Evolutionary conservation across 306 rosid species (phyloP).

Genomic region (Malus sylvestris): DNA sequence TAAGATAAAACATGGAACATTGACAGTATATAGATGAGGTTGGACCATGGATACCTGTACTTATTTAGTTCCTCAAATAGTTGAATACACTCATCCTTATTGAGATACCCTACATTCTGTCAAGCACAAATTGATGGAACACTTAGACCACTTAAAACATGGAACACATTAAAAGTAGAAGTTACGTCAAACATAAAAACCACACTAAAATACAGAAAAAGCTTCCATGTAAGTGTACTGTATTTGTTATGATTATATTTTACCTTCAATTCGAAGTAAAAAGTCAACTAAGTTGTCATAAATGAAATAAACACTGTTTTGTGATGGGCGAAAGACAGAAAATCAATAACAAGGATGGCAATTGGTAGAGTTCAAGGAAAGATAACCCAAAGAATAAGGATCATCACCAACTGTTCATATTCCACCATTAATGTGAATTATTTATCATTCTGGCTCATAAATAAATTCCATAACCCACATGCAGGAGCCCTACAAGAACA

Average conservation of each 20-base stretch:
- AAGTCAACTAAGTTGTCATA: background rate
- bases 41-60: slow-evolving; percentile 54
- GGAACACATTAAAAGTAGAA: slow-evolving; percentile 8
- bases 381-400: background rate
- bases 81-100: slow-evolving; percentile 65
- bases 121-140: slow-evolving; percentile 21
- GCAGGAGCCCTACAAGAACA: background rate
- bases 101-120: slow-evolving; percentile 54
- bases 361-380: background rate
- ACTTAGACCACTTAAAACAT: background rate
- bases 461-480: background rate
- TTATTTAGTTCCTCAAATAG: slow-evolving; percentile 79
- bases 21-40: background rate
- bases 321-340: background rate
- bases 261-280: background rate
- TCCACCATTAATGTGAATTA: too few species aligned
- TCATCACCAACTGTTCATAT: background rate
- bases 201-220: slow-evolving; percentile 14
- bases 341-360: background rate
- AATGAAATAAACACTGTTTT: background rate
- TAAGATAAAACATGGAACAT: background rate
- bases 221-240: background rate
- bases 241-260: background rate
- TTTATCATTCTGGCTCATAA: background rate
- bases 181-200: slow-evolving; percentile 1